phyloP scores from a whole-genome alignment of 2,329 filamentous ascomycete species.

The Fusarium gaditjirri region DNA sequence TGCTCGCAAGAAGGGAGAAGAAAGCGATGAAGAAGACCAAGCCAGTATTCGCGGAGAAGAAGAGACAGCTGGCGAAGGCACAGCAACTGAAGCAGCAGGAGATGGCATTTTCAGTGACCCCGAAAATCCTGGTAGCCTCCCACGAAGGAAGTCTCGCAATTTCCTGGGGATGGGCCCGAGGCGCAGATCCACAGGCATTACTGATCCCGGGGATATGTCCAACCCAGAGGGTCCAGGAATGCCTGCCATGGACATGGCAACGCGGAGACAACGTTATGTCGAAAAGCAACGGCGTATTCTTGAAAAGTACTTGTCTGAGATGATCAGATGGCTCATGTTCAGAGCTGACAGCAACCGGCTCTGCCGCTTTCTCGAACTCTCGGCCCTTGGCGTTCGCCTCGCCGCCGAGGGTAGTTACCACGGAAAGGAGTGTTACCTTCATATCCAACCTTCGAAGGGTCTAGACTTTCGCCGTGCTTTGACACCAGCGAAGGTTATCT shows the following conservation, averaged over 20 bases:
- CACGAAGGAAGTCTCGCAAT: conserved; percentile 63
- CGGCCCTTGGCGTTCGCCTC: conserved; percentile 90
- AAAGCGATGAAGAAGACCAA: conserved; percentile 78
- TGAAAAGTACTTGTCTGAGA: conserved; percentile 89
- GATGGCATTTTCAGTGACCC: conserved; percentile 54
- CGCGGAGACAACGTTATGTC: conserved; percentile 69
- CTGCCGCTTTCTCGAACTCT: conserved; percentile 95
- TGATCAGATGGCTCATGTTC: conserved; percentile 98
- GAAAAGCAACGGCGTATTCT: conserved; percentile 86
- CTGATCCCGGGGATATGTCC: conserved; percentile 59
- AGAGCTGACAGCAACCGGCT: conserved; percentile 93
- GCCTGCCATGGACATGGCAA: conserved; percentile 59
- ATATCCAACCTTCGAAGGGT: conserved; percentile 91
- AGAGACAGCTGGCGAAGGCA: conserved; percentile 62
- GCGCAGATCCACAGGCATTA: conserved; percentile 63
- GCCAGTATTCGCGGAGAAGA: conserved; percentile 53
- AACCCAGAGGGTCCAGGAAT: conserved; percentile 56
- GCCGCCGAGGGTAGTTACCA: conserved; percentile 97
- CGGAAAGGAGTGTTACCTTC: conserved; percentile 93
- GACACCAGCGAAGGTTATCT: conserved; percentile 80
- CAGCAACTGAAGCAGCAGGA: conserved; percentile 73
- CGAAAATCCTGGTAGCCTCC: conserved; percentile 46
- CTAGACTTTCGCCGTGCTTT: conserved; percentile 85
- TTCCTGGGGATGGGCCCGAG: conserved; percentile 60
- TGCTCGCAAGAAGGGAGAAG: conserved; percentile 80